These are phyloP conservation scores for Podospora pseudocomata DNA, from an alignment of 495 filamentous ascomycete genomes.

Conservation along the genomic window DNA sequence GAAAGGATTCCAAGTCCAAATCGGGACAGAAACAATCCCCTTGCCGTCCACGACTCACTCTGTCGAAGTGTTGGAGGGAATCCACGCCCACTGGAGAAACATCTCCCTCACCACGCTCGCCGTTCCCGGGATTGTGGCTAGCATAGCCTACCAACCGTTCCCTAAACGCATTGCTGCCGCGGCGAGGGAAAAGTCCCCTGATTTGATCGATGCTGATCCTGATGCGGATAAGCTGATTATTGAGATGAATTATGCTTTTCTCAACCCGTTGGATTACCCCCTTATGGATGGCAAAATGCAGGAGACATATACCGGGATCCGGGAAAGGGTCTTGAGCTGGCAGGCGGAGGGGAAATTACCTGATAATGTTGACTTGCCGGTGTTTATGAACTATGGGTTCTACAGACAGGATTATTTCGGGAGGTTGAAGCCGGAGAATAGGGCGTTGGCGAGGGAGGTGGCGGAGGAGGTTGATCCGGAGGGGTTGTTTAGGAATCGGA, in stretches of 20 bases:
- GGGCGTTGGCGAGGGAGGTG: slow-evolving; percentile 40
- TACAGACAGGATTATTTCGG: slow-evolving; percentile 58
- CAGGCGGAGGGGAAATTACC: slow-evolving; percentile 33
- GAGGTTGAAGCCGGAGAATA: slow-evolving; percentile 45
- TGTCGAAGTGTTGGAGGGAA: slow-evolving; percentile 39
- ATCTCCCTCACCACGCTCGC: slow-evolving; percentile 36
- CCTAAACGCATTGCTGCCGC: slow-evolving; percentile 47
- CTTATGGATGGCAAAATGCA: slow-evolving; percentile 50
- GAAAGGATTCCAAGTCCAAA: slow-evolving; percentile 48
- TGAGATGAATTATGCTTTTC: slow-evolving; percentile 55
- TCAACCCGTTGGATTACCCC: slow-evolving; percentile 39
- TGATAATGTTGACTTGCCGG: slow-evolving; percentile 48
- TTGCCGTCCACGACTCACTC: slow-evolving; percentile 42
- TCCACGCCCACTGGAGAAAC: slow-evolving; percentile 54
- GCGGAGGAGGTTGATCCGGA: slow-evolving; percentile 53
- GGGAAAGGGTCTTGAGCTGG: slow-evolving; percentile 37
- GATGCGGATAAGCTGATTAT: slow-evolving; percentile 54
- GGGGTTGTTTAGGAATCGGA: slow-evolving; percentile 55
- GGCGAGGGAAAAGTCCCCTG: slow-evolving; percentile 48
- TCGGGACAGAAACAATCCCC: slow-evolving; percentile 56
- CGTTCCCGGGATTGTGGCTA: slow-evolving; percentile 48
- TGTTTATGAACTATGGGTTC: slow-evolving; percentile 61
- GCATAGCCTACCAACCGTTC: slow-evolving; percentile 56
- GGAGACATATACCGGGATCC: slow-evolving; percentile 40
- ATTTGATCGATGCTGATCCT: slow-evolving; percentile 51